Conservation (phyloP, 192 early-diverging fungal genomes). For the Paraglomus occultum region DNA sequence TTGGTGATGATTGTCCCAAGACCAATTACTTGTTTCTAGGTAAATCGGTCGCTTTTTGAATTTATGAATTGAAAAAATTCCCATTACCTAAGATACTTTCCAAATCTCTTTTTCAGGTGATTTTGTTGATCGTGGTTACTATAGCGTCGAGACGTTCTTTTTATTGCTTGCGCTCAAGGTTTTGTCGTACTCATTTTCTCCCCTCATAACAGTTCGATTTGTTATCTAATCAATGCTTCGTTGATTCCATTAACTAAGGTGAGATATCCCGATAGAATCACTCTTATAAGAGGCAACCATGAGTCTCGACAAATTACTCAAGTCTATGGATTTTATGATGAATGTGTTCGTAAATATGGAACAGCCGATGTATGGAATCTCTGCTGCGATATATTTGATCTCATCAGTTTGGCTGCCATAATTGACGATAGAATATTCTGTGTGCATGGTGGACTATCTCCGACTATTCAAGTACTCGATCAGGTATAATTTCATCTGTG, state of each 20-base stretch:
- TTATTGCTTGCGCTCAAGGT: constrained; percentile 93
- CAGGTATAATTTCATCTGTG: constrained; percentile 48
- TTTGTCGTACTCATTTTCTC: too few relatives aligned
- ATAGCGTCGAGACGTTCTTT: constrained; percentile 97
- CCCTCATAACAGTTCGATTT: too few relatives aligned
- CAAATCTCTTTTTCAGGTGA: constrained; percentile 22
- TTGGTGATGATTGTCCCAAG: constrained; percentile 93
- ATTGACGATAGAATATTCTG: constrained; percentile 95
- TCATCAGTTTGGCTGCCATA: constrained; percentile 90
- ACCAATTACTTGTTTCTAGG: constrained; percentile 99
- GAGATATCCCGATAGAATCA: constrained; percentile 90
- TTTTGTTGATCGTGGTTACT: too few relatives aligned
- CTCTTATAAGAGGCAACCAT: constrained; percentile 95
- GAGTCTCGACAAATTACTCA: constrained; percentile 95
- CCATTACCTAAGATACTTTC: neutral
- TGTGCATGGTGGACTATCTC: constrained; percentile 93
- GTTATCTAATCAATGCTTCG: too few relatives aligned
- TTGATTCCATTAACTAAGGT: too few relatives aligned
- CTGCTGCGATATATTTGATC: constrained; percentile 98
- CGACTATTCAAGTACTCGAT: constrained; percentile 89
- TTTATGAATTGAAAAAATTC: too few relatives aligned
- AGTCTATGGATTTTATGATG: constrained; percentile 98
- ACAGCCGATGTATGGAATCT: constrained; percentile 96
- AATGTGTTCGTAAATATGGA: constrained; percentile 94
- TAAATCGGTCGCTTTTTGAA: constrained; percentile 15